Conservation (phyloP, 306 rosid genomes). For the Canavalia gladiata region DNA sequence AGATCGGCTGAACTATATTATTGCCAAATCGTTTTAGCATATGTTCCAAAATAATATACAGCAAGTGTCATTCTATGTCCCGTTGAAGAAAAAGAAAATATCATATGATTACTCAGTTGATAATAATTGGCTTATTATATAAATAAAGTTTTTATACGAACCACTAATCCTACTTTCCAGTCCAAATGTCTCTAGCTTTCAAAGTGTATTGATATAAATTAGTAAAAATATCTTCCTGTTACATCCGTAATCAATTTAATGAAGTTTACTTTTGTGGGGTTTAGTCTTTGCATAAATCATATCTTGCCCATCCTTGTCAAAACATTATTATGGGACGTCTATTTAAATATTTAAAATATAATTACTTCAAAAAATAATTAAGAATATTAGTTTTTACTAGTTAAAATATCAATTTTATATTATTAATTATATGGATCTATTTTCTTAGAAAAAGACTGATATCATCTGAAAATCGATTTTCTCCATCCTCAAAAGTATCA, state of each 20-base stretch:
- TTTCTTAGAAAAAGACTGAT: neutral
- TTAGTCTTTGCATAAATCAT: conserved; percentile 10
- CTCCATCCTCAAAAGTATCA: neutral
- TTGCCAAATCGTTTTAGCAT: neutral
- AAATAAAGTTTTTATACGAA: neutral
- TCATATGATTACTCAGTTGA: neutral
- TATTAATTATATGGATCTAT: neutral
- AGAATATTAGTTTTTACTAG: neutral
- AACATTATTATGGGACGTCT: neutral
- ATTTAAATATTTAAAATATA: neutral
- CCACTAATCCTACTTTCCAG: neutral
- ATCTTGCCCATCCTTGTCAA: neutral
- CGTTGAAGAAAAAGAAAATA: neutral
- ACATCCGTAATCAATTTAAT: neutral
- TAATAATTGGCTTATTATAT: conserved; percentile 12
- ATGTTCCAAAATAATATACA: neutral
- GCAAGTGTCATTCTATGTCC: neutral
- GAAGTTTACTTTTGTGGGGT: neutral
- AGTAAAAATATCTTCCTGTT: neutral
- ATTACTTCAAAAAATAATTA: neutral
- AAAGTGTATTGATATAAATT: neutral
- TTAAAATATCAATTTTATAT: neutral
- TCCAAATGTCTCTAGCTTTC: conserved; percentile 1
- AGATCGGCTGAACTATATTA: neutral
- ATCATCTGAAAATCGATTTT: neutral